Evolutionary conservation across 1,284 basidiomycete species (phyloP), one percentile per base, ranked within the genome.

Genomic region (Apiotrichum gracile): DNA sequence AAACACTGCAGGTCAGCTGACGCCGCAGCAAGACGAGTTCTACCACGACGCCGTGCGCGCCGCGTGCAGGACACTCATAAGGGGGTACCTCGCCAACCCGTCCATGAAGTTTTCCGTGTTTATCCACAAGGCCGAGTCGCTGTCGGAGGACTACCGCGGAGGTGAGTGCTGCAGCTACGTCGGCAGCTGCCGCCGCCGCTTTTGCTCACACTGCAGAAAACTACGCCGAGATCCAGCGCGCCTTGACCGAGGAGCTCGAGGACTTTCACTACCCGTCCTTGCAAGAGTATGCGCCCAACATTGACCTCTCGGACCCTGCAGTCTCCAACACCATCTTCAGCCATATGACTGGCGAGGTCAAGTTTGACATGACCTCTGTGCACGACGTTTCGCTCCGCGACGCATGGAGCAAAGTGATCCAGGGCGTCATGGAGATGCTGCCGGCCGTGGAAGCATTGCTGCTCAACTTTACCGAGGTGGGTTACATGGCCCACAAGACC

Each of bases 91-190:
- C 38, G 81, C 85, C 43, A 91, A 91, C 66, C 87, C 85, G 7
- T 78, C 80, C 41, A 83, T 94, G 56, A 85, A 86, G 57, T 82
- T 97, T 42, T 91, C 96, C 70, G 85, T 97, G 24, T 97, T 98
- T 67, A 87, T 97, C 17, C 94, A 98, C 78, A 98, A 98, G 76
- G 86, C 91, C 17, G 94, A 97, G 73, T 87, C 86, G 38, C 77
- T 94, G 54, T 86, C 88, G 52, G 91, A 93, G 62, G 94, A 97
- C 64, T 93, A 96, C 70, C 85, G 91, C 64, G 84, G 87, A 53
- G 91, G 91, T 91, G 64, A 27, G 82, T 67, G n/a, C 47, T 14
- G 43, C n/a, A 7, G 34, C 33, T 8, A 17, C 9, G 9, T 5
- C 33, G 9, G 14, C 33, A 14, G 33, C 29, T 31, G 29, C 14